phyloP scores from a whole-genome alignment of 306 rosid genomes.

The Cicer yamashitae region DNA sequence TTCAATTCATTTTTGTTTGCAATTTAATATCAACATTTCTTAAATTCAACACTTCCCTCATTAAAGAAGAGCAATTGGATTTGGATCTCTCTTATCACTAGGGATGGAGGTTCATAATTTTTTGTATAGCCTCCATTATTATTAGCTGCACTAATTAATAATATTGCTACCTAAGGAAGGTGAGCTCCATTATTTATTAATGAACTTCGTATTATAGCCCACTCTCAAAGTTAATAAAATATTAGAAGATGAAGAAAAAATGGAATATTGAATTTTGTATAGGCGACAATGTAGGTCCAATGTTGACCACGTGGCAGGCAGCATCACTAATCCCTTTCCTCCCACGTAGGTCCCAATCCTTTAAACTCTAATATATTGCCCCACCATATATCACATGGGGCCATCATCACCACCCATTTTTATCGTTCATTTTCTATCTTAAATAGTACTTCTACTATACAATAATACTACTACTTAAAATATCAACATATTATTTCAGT shows the following conservation, averaged over 20 bases:
- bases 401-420: slow-evolving; percentile 48
- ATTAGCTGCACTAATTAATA: slow-evolving; percentile 46
- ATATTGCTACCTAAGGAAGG: slow-evolving; percentile 43
- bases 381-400: slow-evolving; percentile 62
- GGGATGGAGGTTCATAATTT: slow-evolving; percentile 46
- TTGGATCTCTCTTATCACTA: slow-evolving; percentile 45
- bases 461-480: background rate
- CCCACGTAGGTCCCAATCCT: slow-evolving; percentile 63
- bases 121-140: slow-evolving; percentile 50
- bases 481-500: background rate
- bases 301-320: slow-evolving; percentile 98
- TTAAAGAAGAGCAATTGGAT: slow-evolving; percentile 40
- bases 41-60: slow-evolving; percentile 43
- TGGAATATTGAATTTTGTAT: slow-evolving; percentile 42
- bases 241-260: background rate
- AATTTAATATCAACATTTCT: slow-evolving; percentile 35
- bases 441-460: background rate
- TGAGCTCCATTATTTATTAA: slow-evolving; percentile 51
- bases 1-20: background rate
- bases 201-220: slow-evolving; percentile 41
- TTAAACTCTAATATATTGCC: slow-evolving; percentile 41
- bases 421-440: slow-evolving; percentile 33
- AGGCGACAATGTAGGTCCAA: slow-evolving; percentile 77
- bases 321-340: slow-evolving; percentile 50
- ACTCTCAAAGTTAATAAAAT: slow-evolving; percentile 1